Conservation (phyloP, 768 basidiomycete species). For the Neoboletus subvelutipes region DNA sequence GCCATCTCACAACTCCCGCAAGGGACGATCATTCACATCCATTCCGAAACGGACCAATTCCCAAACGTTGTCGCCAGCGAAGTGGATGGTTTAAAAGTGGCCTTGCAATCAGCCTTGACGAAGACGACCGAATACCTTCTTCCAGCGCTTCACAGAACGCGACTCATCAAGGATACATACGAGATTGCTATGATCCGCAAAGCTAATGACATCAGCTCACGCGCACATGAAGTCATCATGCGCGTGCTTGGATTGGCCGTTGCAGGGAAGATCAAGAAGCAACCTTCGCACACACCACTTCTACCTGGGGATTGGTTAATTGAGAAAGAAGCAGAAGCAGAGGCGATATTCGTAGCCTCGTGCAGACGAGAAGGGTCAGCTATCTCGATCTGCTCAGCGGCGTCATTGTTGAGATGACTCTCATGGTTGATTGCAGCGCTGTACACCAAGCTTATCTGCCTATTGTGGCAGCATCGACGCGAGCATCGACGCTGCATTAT, state of each 20-base stretch:
- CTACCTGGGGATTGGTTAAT: conserved; percentile 86
- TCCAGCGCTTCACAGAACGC: conserved; percentile 73
- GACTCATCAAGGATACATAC: conserved; percentile 70
- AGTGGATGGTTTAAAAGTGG: conserved; percentile 8
- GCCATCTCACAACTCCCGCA: conserved; percentile 48
- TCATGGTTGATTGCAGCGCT: conserved; percentile 45
- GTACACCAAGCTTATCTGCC: conserved; percentile 90
- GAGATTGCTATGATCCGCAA: conserved; percentile 76
- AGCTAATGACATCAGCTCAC: conserved; percentile 84
- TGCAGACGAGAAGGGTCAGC: conserved; percentile 85
- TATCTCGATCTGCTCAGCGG: not conserved
- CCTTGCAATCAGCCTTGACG: not conserved
- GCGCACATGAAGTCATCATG: conserved; percentile 93
- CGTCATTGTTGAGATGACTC: not conserved
- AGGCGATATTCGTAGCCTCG: conserved; percentile 89
- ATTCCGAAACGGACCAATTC: conserved; percentile 42
- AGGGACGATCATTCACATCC: conserved; percentile 62
- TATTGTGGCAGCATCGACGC: conserved; percentile 83
- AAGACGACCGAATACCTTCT: conserved; percentile 53
- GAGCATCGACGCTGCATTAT: conserved; percentile 91
- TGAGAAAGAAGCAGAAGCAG: conserved; percentile 90
- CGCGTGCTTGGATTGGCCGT: conserved; percentile 78
- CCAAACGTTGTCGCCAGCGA: conserved; percentile 9
- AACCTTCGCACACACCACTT: conserved; percentile 42
- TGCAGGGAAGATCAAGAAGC: conserved; percentile 50